Evolutionary conservation across 2,329 filamentous ascomycete genomes (phyloP).

Genomic region (Sporothrix euskadiensis): DNA sequence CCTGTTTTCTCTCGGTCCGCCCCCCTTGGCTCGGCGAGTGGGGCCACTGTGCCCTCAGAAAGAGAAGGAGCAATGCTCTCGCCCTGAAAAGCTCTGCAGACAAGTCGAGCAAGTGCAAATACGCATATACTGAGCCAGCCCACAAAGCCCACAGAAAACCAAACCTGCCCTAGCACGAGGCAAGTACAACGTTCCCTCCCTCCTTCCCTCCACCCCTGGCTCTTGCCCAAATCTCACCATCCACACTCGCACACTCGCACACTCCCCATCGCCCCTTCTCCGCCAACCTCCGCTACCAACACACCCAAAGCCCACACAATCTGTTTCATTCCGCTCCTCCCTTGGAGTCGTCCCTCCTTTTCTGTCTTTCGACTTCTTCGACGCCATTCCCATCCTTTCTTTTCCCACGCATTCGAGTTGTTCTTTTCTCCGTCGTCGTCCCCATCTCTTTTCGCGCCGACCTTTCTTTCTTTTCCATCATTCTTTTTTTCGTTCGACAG

Average conservation of each 20-base stretch:
- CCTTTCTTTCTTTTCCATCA: not conserved
- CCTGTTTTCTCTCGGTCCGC: slow-evolving; percentile 1
- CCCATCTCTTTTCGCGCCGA: not conserved
- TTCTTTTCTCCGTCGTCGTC: not conserved
- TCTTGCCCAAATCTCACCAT: not conserved
- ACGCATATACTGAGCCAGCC: not conserved
- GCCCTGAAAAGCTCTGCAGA: not conserved
- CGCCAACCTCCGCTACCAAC: slow-evolving; percentile 8
- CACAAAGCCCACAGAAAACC: not conserved
- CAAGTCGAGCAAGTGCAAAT: not conserved
- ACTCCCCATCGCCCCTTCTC: slow-evolving; percentile 16
- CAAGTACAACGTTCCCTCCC: slow-evolving; percentile 10
- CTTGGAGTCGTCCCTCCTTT: slow-evolving; percentile 12
- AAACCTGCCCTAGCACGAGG: not conserved
- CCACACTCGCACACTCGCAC: not conserved
- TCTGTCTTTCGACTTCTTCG: not conserved
- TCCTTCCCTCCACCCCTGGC: not conserved
- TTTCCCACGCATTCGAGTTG: slow-evolving; percentile 4
- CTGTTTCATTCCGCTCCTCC: slow-evolving; percentile 14
- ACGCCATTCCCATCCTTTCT: not conserved
- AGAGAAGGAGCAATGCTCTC: not conserved
- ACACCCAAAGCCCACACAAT: slow-evolving; percentile 2
- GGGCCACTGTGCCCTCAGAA: not conserved
- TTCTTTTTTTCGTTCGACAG: not conserved
- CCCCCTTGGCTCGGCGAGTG: not conserved